Conservation (phyloP, 2,329 filamentous ascomycete genomes). For the Xylaria sp. region DNA sequence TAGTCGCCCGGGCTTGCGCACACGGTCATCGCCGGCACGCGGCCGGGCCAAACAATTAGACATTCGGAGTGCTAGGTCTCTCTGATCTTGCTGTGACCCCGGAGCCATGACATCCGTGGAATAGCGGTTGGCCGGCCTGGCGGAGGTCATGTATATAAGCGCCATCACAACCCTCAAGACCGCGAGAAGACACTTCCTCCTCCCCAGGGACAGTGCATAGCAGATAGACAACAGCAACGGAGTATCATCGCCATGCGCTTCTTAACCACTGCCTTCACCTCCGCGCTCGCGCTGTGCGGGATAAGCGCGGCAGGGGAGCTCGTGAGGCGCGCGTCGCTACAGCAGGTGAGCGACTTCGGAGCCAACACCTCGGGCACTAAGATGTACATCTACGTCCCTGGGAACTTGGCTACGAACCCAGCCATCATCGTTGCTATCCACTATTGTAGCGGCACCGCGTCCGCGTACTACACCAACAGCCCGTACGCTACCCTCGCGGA, state of each 20-base stretch:
- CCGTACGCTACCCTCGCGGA: conserved; percentile 59
- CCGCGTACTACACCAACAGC: conserved; percentile 59
- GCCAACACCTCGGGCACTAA: conserved; percentile 54
- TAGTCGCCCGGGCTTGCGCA: not conserved
- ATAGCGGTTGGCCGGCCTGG: not conserved
- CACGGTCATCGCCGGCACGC: not conserved
- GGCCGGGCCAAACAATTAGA: not conserved
- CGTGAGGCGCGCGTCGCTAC: conserved; percentile 37
- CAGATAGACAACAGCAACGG: not conserved
- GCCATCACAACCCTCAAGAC: not conserved
- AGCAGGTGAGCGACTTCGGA: conserved; percentile 46
- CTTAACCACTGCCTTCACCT: conserved; percentile 18
- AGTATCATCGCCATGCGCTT: conserved; percentile 23
- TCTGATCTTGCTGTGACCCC: conserved; percentile 8
- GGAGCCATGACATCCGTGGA: conserved; percentile 27
- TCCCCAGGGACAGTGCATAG: not conserved
- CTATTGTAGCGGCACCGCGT: conserved; percentile 63
- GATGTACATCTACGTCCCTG: conserved; percentile 58
- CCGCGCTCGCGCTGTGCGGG: conserved; percentile 34
- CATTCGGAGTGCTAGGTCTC: not conserved
- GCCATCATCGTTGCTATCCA: conserved; percentile 63
- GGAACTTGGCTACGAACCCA: conserved; percentile 52
- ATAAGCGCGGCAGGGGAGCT: conserved; percentile 22
- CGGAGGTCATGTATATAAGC: conserved; percentile 9
- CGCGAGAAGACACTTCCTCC: not conserved